Base-by-base conservation (phyloP, 2,329 filamentous ascomycete genomes). In the Ascochyta rabiei region DNA sequence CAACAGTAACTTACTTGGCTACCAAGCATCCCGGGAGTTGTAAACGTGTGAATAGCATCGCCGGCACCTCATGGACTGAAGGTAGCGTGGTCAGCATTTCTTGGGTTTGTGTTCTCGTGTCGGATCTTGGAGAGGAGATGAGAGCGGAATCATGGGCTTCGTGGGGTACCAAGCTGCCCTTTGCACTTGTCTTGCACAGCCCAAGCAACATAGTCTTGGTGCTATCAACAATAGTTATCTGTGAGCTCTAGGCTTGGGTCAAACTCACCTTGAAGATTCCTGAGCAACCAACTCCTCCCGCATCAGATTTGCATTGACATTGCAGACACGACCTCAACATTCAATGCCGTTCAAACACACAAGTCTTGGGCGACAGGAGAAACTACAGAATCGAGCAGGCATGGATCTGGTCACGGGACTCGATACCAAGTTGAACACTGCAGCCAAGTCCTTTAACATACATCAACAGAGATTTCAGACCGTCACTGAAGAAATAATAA, bases 141-240 rank as follows among this genome's bases (percentile, higher is more conserved):
- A 19, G 18, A 19, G 23, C n/a, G 9, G 19, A 28, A 38, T 19
- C 34, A 16, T 34, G 45, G 42, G 28, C 34, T 46, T 40, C 28
- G 18, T 52, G 41, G 51, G 45, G 39, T 49, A 54, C 45, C 45
- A 54, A 49, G 52, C 45, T 41, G 8, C 13, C 13, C 7, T n/a
- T 24, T 6, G 21, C 41, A 12, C 13, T 13, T 41, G 10, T 10
- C 21, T 40, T 18, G 40, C 4, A 34, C 16, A 21, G 13, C 12
- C 21, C 40, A 45, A 45, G 45, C 18, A 37, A 34, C 35, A 30
- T 28, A 37, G 16, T 45, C 35, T 41, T 49, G 52, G 45, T 16
- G 13, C 3, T 28, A 13, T 39, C 4, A 26, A 24, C 9, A 2
- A 23, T 23, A 23, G 21, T 18, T n/a, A 4, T 9, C 13, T 15